Evolutionary conservation across 2,329 filamentous ascomycete species (phyloP).

Genomic region (Aspergillus carbonarius): DNA sequence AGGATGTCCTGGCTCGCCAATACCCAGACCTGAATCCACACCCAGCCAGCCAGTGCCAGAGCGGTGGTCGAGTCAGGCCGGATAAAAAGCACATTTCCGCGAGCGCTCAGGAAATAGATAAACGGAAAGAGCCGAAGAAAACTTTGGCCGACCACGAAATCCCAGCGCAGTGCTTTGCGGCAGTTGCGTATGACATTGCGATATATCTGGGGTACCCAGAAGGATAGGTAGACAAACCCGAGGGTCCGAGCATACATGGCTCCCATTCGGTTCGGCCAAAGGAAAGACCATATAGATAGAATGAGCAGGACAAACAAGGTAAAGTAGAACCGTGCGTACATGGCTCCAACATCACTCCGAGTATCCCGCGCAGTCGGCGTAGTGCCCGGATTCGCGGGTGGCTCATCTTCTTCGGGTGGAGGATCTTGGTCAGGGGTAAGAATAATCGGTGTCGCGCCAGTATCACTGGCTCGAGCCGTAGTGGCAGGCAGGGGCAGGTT

Average conservation of each 20-base stretch:
- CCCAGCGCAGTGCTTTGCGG: slow-evolving; percentile 85
- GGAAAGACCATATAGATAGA: slow-evolving; percentile 58
- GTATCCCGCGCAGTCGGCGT: slow-evolving; percentile 35
- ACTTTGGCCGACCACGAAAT: slow-evolving; percentile 83
- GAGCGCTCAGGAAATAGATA: slow-evolving; percentile 77
- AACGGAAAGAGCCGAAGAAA: slow-evolving; percentile 75
- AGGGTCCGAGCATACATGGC: slow-evolving; percentile 61
- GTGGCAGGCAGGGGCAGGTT: slow-evolving; percentile 54
- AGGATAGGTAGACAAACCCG: slow-evolving; percentile 75
- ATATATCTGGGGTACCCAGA: slow-evolving; percentile 90
- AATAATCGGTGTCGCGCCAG: slow-evolving; percentile 57
- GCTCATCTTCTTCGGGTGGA: slow-evolving; percentile 38
- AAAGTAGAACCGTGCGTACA: slow-evolving; percentile 64
- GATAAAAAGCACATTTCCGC: slow-evolving; percentile 78
- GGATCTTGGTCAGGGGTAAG: slow-evolving; percentile 60
- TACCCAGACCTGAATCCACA: slow-evolving; percentile 80
- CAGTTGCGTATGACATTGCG: slow-evolving; percentile 90
- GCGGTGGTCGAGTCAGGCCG: slow-evolving; percentile 67
- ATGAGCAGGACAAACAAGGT: slow-evolving; percentile 58
- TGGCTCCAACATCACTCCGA: slow-evolving; percentile 53
- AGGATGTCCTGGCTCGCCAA: slow-evolving; percentile 81
- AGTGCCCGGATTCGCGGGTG: slow-evolving; percentile 32
- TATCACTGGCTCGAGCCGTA: slow-evolving; percentile 42
- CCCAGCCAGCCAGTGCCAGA: slow-evolving; percentile 67
- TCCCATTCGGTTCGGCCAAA: slow-evolving; percentile 55